These are phyloP conservation scores for Pseudogymnoascus sp. DNA, from an alignment of 2,329 filamentous ascomycete species.

Conservation along the genomic window DNA sequence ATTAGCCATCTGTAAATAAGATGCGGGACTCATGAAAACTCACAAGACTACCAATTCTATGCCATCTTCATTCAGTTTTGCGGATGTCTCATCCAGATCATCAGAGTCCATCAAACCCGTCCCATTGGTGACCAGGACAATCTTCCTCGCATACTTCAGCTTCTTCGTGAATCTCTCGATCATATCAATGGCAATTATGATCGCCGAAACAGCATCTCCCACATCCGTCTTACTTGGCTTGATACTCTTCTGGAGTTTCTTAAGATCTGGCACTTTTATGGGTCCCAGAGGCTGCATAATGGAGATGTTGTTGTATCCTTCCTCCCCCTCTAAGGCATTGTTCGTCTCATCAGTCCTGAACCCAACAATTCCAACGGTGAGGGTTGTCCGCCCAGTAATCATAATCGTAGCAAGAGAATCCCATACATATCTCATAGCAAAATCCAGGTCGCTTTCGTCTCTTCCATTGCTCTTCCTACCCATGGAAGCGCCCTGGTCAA, in stretches of 20 bases:
- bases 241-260: conserved; percentile 55
- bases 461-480: conserved; percentile 63
- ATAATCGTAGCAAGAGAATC: conserved; percentile 78
- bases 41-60: conserved; percentile 77
- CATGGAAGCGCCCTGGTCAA: conserved; percentile 88
- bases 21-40: conserved; percentile 31
- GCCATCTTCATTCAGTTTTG: conserved; percentile 65
- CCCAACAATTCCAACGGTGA: conserved; percentile 71
- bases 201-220: conserved; percentile 81
- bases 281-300: conserved; percentile 63
- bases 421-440: conserved; percentile 87
- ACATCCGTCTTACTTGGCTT: conserved; percentile 58
- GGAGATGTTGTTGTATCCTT: conserved; percentile 74
- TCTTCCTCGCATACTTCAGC: conserved; percentile 71
- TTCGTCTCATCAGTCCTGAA: conserved; percentile 71
- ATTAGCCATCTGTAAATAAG: conserved; percentile 20
- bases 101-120: conserved; percentile 65
- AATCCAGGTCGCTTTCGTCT: conserved; percentile 74
- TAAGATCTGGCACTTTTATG: conserved; percentile 61
- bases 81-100: conserved; percentile 60
- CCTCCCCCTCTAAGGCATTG: conserved; percentile 60
- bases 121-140: conserved; percentile 81
- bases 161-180: conserved; percentile 73
- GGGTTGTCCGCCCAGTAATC: conserved; percentile 61
- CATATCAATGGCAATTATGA: conserved; percentile 82